Evolutionary conservation across 1,284 basidiomycete species (phyloP).

Genomic region (Puccinia horiana): DNA sequence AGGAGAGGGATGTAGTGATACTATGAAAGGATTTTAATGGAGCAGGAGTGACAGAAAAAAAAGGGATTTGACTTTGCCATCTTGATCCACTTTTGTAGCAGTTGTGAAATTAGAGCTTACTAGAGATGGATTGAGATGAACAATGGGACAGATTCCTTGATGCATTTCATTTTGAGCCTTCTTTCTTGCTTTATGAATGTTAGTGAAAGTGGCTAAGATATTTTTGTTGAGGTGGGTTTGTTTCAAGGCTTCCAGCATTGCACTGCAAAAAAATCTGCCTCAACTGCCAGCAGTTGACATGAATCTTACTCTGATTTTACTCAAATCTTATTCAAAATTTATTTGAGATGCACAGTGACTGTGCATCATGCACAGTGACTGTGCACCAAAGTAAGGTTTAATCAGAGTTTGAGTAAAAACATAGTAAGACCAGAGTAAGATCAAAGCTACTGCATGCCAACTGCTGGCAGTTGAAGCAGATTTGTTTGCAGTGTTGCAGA

Average conservation of each 20-base stretch:
- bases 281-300: too few species aligned
- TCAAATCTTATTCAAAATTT: too few species aligned
- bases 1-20: neutral
- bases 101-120: neutral
- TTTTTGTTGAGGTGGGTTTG: neutral
- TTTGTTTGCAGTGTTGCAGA: too few species aligned
- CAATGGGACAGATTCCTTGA: constrained; percentile 13
- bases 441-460: too few species aligned
- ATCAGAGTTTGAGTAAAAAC: too few species aligned
- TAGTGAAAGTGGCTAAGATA: neutral
- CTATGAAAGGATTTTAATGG: neutral
- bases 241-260: neutral
- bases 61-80: neutral
- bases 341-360: too few species aligned
- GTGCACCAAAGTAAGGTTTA: too few species aligned
- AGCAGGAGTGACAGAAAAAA: constrained; percentile 1
- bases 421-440: too few species aligned
- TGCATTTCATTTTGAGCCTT: neutral
- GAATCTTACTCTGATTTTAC: too few species aligned
- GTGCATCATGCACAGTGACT: too few species aligned
- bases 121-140: constrained; percentile 11
- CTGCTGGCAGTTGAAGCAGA: too few species aligned
- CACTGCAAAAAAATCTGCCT: too few species aligned
- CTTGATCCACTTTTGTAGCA: neutral
- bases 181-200: neutral